Conservation (phyloP, 805 yeast genomes). For the Saccharomycopsis malanga region DNA sequence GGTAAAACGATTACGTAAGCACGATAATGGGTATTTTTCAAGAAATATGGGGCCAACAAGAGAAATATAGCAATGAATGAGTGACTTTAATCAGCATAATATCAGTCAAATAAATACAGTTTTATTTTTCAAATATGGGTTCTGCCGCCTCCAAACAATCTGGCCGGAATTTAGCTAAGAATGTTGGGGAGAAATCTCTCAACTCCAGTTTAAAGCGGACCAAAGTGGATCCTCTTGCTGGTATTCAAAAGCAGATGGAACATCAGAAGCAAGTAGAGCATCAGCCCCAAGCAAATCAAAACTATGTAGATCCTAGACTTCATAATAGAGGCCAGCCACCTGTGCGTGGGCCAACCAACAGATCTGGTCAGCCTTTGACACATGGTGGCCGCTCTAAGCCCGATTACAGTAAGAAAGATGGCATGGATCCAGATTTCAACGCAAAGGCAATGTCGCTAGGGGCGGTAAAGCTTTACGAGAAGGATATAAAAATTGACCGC, state of each 20-base stretch:
- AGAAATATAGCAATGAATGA: too few relatives aligned
- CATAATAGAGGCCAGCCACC: background rate
- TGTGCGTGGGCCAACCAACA: background rate
- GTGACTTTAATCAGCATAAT: too few relatives aligned
- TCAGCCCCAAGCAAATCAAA: background rate
- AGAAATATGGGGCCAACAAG: too few relatives aligned
- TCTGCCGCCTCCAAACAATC: constrained; percentile 17
- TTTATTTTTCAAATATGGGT: constrained; percentile 11
- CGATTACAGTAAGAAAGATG: constrained; percentile 15
- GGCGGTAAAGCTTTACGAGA: constrained; percentile 12
- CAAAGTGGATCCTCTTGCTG: constrained; percentile 9
- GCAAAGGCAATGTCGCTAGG: constrained; percentile 20
- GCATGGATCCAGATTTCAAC: constrained; percentile 17
- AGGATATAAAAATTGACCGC: constrained; percentile 12
- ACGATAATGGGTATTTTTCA: too few relatives aligned
- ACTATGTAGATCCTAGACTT: background rate
- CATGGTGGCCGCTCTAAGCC: background rate
- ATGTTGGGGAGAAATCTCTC: constrained; percentile 1
- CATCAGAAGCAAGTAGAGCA: constrained; percentile 1
- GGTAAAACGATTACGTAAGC: too few relatives aligned
- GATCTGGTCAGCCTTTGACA: background rate
- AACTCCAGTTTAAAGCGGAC: constrained; percentile 4
- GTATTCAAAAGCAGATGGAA: constrained; percentile 2
- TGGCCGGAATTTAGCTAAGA: constrained; percentile 10
- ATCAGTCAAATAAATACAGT: too few relatives aligned